Conservation (phyloP, 192 early-diverging fungal genomes). For the Funneliformis geosporum region DNA sequence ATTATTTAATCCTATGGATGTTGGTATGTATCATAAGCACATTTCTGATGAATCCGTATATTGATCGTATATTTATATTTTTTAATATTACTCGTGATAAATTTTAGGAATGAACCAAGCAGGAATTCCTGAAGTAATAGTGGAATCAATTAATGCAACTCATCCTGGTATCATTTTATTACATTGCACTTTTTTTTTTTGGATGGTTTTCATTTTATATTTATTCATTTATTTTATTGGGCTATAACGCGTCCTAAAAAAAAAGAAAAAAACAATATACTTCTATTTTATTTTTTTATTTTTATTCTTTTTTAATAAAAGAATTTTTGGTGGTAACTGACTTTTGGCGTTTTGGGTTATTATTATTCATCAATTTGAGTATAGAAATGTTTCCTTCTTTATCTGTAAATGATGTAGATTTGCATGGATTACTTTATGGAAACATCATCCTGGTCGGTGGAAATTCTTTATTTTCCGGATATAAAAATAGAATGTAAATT, state of each 20-base stretch:
- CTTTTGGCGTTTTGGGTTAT: not conserved
- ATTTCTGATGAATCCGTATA: conserved; percentile 19
- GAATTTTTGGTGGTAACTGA: conserved; percentile 17
- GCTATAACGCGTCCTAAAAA: not conserved
- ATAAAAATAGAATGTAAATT: conserved; percentile 60
- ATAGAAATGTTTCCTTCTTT: conserved; percentile 35
- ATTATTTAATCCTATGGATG: conserved; percentile 73
- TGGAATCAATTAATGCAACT: conserved; percentile 52
- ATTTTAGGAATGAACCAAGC: conserved; percentile 55
- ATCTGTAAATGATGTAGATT: conserved; percentile 36
- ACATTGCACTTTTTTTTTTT: not conserved
- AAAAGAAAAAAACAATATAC: not conserved
- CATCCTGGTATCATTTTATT: conserved; percentile 45
- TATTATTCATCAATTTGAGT: conserved; percentile 8
- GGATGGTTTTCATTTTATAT: not conserved
- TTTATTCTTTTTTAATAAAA: conserved; percentile 1
- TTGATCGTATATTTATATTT: not conserved
- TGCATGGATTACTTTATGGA: conserved; percentile 63
- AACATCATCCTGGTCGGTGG: conserved; percentile 74
- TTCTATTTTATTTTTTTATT: not conserved
- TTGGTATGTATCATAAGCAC: conserved; percentile 50
- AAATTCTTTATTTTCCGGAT: conserved; percentile 63
- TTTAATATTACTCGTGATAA: not conserved
- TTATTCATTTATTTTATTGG: not conserved
- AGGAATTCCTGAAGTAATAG: conserved; percentile 68